Evolutionary conservation across 257 asterid genomes (phyloP), one percentile per base, ranked within the genome.

Genomic region (Jacaranda copaia): DNA sequence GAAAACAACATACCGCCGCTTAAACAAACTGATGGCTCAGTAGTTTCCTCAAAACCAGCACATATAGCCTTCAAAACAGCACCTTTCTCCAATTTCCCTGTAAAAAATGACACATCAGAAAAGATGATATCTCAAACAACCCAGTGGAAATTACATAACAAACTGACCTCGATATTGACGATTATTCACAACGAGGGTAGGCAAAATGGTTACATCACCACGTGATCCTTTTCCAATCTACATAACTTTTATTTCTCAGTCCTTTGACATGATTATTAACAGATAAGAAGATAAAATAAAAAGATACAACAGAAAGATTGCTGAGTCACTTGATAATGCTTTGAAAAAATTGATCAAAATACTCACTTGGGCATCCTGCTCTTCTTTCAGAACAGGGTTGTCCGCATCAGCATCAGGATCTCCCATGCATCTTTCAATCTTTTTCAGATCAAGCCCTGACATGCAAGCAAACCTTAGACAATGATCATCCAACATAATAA

Each of bases 201-300:
- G 97, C 87, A 93, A 89, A 80, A 93, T 93, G 55, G 98, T 93
- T 14, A 92, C 97, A 68, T 94, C 98, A 74, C 98, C 97, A 40
- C 97, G 91, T 56, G 97, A 35, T 72, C 97, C 97, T 89, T 94
- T 94, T 77, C 98, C 98, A 80, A 94, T 76, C 98, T 92, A 80
- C 81, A 80, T 9, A 78, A 55, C 40, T 36, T 77, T 63, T 6
- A 77, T 72, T 78, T 58, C n/a, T 80, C 73, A 81, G 79, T 16
- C 42, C 68, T 56, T 46, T 76, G 53, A 70, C 38, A 69, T 66
- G 20, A 78, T 20, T 75, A 43, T 16, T 11, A 56, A 60, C 67
- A 61, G 11, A 82, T 57, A 42, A 45, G 5, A 66, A 66, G 19
- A 7, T 69, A 60, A 14, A 15, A 35, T n/a, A 70, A 35, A 12